Evolutionary conservation across 1,284 basidiomycete genomes (phyloP).

Genomic region (Puccinia hordei): DNA sequence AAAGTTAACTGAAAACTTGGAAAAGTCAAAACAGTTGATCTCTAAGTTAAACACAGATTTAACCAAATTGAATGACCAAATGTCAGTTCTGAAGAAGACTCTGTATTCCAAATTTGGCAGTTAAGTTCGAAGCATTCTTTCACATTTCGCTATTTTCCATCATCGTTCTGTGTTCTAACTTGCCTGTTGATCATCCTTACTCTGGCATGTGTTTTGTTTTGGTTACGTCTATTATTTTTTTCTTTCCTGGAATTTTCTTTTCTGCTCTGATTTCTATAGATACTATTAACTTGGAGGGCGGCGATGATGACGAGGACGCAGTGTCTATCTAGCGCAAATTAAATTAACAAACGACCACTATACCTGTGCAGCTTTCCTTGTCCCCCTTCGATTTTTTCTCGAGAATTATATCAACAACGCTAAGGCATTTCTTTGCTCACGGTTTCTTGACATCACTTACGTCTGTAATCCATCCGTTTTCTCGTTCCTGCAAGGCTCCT

Average conservation of each 20-base stretch:
- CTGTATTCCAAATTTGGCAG: constrained; percentile 32
- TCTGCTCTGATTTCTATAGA: background rate
- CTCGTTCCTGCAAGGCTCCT: no score
- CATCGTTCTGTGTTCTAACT: background rate
- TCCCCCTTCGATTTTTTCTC: background rate
- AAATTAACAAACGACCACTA: background rate
- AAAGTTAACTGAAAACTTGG: background rate
- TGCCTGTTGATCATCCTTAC: background rate
- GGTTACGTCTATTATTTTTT: no score
- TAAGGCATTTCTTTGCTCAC: no score
- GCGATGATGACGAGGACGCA: constrained; percentile 8
- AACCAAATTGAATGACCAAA: constrained; percentile 2
- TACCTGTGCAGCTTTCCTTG: background rate
- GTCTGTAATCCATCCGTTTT: no score
- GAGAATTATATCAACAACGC: background rate
- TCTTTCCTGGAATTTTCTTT: background rate
- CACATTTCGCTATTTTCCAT: background rate
- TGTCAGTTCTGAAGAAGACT: constrained; percentile 3
- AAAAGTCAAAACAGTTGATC: background rate
- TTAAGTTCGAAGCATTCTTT: constrained; percentile 3
- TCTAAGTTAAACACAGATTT: background rate
- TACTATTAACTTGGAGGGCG: constrained; percentile 23
- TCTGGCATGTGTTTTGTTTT: no score
- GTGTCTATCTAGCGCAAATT: background rate
- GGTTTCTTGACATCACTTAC: no score